phyloP scores from a whole-genome alignment of 148 eudicot genomes.

The Rhododendron henanense region DNA sequence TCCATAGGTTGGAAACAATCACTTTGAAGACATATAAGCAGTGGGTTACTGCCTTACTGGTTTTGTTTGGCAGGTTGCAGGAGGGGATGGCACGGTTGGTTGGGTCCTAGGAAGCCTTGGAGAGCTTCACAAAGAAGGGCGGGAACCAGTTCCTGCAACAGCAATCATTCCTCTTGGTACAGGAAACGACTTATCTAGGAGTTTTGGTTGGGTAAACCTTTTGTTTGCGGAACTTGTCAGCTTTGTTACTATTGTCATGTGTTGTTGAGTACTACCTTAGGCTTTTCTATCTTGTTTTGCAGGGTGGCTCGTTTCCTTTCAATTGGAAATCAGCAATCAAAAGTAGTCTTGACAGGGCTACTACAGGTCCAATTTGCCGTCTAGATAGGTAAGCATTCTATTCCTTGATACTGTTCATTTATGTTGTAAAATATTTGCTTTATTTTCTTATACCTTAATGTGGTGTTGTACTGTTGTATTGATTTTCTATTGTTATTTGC shows the following conservation, averaged over 20 bases:
- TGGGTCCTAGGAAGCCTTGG: slow-evolving; percentile 88
- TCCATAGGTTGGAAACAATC: neutral
- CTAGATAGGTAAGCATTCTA: slow-evolving; percentile 58
- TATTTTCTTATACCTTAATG: neutral
- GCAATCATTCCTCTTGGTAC: slow-evolving; percentile 93
- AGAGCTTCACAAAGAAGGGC: slow-evolving; percentile 60
- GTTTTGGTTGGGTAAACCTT: slow-evolving; percentile 81
- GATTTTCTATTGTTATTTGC: neutral
- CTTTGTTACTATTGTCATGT: neutral
- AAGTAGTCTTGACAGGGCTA: slow-evolving; percentile 61
- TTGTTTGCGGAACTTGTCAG: neutral
- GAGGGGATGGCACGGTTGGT: slow-evolving; percentile 94
- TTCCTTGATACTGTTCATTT: neutral
- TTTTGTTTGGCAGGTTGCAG: slow-evolving; percentile 61
- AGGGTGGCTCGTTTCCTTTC: slow-evolving; percentile 97
- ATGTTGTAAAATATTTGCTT: neutral
- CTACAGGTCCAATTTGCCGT: slow-evolving; percentile 41
- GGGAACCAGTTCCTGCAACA: slow-evolving; percentile 75
- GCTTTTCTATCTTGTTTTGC: neutral
- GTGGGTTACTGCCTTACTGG: neutral
- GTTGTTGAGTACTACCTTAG: slow-evolving; percentile 6
- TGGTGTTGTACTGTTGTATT: neutral
- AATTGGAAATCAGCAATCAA: slow-evolving; percentile 84
- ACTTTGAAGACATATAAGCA: neutral
- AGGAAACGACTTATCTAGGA: slow-evolving; percentile 94